Conservation (phyloP, 345 rosid species). For the Pistacia vera region DNA sequence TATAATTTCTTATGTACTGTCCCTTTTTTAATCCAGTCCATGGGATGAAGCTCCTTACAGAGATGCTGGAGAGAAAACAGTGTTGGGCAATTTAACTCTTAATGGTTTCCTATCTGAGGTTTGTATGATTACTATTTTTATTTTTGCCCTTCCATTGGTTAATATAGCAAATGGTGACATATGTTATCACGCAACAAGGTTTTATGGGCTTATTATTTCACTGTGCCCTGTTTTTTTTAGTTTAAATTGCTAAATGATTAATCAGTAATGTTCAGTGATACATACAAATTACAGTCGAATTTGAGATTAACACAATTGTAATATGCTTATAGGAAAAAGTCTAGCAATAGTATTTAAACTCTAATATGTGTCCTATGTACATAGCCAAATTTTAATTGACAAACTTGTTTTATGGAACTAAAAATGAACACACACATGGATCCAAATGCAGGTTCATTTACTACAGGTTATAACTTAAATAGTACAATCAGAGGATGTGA, state of each 20-base stretch:
- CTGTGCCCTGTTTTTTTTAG: neutral
- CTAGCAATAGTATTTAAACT: neutral
- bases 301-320: neutral
- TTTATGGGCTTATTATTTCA: neutral
- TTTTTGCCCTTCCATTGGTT: neutral
- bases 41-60: constrained; percentile 65
- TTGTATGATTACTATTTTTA: constrained; percentile 26
- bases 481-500: too few relatives aligned
- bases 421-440: too few relatives aligned
- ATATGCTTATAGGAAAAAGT: neutral
- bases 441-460: too few relatives aligned
- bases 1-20: constrained; percentile 20
- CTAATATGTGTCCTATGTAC: too few relatives aligned
- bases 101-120: constrained; percentile 75
- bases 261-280: neutral
- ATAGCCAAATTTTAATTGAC: too few relatives aligned
- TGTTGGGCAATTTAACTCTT: constrained; percentile 58
- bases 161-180: neutral
- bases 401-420: too few relatives aligned
- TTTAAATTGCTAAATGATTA: neutral
- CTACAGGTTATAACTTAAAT: too few relatives aligned
- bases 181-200: neutral
- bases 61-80: constrained; percentile 72
- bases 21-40: constrained; percentile 57
- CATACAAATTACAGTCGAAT: neutral